phyloP scores from a whole-genome alignment of 371 early-diverging fungal genomes.

The Batkoa obscura region DNA sequence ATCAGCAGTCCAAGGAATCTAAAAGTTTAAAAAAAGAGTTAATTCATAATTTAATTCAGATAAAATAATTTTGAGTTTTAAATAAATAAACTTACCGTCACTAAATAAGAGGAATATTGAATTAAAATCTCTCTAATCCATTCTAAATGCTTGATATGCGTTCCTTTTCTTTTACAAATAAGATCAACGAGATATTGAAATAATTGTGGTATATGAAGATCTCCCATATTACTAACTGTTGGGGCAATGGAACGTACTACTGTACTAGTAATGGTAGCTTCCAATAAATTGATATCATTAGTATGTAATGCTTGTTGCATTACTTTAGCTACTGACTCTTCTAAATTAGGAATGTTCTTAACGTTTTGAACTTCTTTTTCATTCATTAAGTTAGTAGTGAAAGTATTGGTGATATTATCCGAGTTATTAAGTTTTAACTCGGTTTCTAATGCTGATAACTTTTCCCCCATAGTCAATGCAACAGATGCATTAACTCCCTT shows the following conservation, averaged over 20 bases:
- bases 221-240: neutral
- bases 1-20: no score
- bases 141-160: no score
- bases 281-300: constrained; percentile 1
- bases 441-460: neutral
- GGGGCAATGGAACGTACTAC: neutral
- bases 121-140: no score
- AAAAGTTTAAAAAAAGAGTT: no score
- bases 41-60: no score
- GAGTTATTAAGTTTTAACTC: neutral
- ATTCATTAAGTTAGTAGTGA: neutral
- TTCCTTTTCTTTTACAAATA: no score
- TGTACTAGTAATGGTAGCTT: neutral
- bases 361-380: neutral
- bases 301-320: constrained; percentile 3
- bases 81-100: no score
- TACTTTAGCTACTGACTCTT: neutral
- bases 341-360: neutral
- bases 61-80: no score
- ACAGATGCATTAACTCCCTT: no score
- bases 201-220: no score
- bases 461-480: neutral
- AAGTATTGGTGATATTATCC: neutral
- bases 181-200: no score
- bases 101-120: no score